Percentiles rank a stretch among this genome's conserved stretches.
phyloP scores from a whole-genome alignment of 768 basidiomycete genomes.

The Lenzites betulinus region DNA sequence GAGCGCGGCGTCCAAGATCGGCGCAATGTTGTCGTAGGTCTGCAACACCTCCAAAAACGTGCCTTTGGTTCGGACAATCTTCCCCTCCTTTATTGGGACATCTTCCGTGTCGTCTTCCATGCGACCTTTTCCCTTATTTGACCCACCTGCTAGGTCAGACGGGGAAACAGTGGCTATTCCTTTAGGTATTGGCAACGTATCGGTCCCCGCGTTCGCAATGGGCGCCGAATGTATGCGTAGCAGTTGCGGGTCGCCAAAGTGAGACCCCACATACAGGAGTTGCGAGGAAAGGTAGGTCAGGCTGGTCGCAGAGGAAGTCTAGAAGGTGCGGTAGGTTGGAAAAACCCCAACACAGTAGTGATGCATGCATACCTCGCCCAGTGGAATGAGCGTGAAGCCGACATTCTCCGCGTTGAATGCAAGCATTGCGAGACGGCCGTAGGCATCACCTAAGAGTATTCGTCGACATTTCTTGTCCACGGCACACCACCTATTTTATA shows the following conservation, averaged over 20 bases:
- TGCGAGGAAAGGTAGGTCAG: constrained; percentile 74
- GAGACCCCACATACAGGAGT: constrained; percentile 77
- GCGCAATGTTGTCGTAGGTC: constrained; percentile 75
- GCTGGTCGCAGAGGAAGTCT: constrained; percentile 73
- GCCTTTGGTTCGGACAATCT: constrained; percentile 53
- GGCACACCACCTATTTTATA: constrained; percentile 47
- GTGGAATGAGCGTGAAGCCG: constrained; percentile 56
- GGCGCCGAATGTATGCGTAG: constrained; percentile 56
- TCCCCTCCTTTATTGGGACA: constrained; percentile 42
- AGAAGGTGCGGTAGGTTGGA: constrained; percentile 8
- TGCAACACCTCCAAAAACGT: constrained; percentile 63
- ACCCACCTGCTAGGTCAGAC: constrained; percentile 31
- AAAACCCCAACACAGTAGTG: background rate
- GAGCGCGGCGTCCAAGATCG: constrained; percentile 78
- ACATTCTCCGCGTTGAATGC: constrained; percentile 48
- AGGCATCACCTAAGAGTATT: constrained; percentile 68
- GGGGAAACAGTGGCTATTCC: constrained; percentile 47
- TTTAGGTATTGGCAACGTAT: constrained; percentile 54
- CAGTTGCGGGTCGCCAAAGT: constrained; percentile 79
- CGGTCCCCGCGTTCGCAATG: constrained; percentile 39
- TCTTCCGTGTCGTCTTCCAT: constrained; percentile 34
- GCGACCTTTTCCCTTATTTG: constrained; percentile 40
- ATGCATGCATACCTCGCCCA: constrained; percentile 61
- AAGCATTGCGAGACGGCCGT: constrained; percentile 72
- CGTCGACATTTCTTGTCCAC: constrained; percentile 48